phyloP scores from a whole-genome alignment of 2,329 filamentous ascomycete species.

The Aulographum hederae region DNA sequence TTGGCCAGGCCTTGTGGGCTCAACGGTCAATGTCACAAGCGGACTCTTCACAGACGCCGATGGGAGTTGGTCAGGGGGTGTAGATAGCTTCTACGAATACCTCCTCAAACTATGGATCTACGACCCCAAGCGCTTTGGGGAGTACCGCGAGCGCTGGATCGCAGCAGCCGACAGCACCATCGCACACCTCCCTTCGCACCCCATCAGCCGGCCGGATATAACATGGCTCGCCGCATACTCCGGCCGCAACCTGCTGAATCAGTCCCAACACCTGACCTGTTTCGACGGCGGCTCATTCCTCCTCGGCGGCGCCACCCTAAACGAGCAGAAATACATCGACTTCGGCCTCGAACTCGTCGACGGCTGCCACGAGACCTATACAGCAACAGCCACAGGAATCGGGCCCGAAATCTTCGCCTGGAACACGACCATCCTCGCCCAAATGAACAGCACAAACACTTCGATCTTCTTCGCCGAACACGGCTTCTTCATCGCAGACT shows the following conservation, averaged over 20 bases:
- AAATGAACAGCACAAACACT: conserved; percentile 13
- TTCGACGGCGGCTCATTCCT: conserved; percentile 79
- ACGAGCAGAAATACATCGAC: conserved; percentile 45
- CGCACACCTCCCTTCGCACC: conserved; percentile 49
- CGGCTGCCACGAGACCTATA: conserved; percentile 60
- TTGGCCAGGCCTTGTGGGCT: conserved; percentile 61
- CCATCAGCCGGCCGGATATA: conserved; percentile 45
- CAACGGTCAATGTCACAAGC: conserved; percentile 41
- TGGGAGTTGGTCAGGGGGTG: conserved; percentile 62
- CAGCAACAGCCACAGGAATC: conserved; percentile 47
- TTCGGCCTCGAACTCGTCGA: conserved; percentile 57
- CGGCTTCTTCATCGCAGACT: conserved; percentile 52
- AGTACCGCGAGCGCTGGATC: conserved; percentile 59
- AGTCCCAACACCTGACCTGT: conserved; percentile 43
- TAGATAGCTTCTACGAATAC: conserved; percentile 77
- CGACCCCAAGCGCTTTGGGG: conserved; percentile 41
- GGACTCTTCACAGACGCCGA: conserved; percentile 47
- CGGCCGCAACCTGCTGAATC: conserved; percentile 20
- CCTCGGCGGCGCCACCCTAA: conserved; percentile 55
- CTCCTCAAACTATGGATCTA: conserved; percentile 85
- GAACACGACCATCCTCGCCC: conserved; percentile 10
- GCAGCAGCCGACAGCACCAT: conserved; percentile 61
- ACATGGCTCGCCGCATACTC: conserved; percentile 49
- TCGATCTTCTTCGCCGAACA: conserved; percentile 41
- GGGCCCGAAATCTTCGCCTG: conserved; percentile 46